Conservation (phyloP, 2,329 filamentous ascomycete genomes). For the Aspergillus neotritici region DNA sequence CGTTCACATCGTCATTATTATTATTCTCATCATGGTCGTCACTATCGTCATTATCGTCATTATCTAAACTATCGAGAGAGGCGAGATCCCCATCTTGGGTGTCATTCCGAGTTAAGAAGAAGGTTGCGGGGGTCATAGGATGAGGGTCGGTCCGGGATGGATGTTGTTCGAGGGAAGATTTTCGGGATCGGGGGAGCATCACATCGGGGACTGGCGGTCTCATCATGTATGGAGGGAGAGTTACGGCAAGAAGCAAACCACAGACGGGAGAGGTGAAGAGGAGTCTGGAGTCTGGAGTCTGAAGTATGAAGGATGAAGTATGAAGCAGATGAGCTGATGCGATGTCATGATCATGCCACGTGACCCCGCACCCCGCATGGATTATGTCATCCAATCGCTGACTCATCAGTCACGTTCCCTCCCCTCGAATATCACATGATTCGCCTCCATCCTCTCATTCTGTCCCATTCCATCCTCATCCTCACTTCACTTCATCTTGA, state of each 20-base stretch:
- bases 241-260: background rate
- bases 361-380: background rate
- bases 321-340: too few relatives aligned
- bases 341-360: background rate
- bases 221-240: conserved; percentile 26
- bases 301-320: background rate
- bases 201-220: conserved; percentile 34
- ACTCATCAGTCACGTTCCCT: too few relatives aligned
- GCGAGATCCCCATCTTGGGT: conserved; percentile 38
- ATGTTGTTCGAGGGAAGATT: conserved; percentile 28
- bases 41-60: too few relatives aligned
- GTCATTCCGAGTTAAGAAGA: conserved; percentile 54
- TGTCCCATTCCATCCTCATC: too few relatives aligned
- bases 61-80: conserved; percentile 13
- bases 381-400: too few relatives aligned
- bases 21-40: too few relatives aligned
- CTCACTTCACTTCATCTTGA: too few relatives aligned
- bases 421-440: too few relatives aligned
- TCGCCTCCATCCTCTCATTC: too few relatives aligned
- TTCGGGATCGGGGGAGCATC: conserved; percentile 29
- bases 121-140: conserved; percentile 48
- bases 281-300: background rate
- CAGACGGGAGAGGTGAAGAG: background rate
- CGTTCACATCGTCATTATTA: conserved; percentile 1
- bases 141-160: conserved; percentile 31